These are phyloP conservation scores for Aciculosporium take DNA, from an alignment of 2,329 filamentous ascomycete species.

Conservation along the genomic window DNA sequence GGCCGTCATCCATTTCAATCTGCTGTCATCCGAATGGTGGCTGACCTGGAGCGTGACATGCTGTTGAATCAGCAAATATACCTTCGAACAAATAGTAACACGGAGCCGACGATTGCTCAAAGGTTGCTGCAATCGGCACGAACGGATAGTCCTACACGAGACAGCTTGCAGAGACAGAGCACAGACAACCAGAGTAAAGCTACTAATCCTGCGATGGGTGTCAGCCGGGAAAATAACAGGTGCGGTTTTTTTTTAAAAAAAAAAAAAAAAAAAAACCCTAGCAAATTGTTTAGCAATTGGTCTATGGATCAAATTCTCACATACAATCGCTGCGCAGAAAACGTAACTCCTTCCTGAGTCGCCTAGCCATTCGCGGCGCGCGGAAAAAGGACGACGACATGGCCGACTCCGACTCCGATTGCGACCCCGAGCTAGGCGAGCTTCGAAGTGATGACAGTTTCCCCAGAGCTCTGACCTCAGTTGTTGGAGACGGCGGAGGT, in stretches of 20 bases:
- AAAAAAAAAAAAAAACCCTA: too few species aligned
- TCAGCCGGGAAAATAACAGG: constrained; percentile 47
- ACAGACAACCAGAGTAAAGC: constrained; percentile 27
- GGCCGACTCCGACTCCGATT: constrained; percentile 53
- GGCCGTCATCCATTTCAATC: not conserved
- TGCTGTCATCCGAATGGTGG: too few species aligned
- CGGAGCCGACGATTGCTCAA: constrained; percentile 35
- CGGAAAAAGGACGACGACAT: constrained; percentile 57
- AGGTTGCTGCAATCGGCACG: constrained; percentile 37
- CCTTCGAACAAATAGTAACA: constrained; percentile 22
- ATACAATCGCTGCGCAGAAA: constrained; percentile 41
- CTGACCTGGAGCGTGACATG: not conserved
- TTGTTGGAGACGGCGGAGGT: constrained; percentile 50
- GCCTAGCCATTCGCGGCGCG: constrained; percentile 53
- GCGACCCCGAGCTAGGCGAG: constrained; percentile 57
- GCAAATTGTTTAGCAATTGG: too few species aligned
- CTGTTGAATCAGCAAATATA: constrained; percentile 24
- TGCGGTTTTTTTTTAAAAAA: too few species aligned
- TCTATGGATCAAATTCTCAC: constrained; percentile 1
- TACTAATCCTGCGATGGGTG: constrained; percentile 26
- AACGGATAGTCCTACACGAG: constrained; percentile 36
- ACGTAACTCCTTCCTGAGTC: constrained; percentile 78
- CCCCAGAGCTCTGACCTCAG: constrained; percentile 67
- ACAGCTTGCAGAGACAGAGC: constrained; percentile 24
- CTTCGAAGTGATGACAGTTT: constrained; percentile 65